A percentile compares a stretch with the other conserved stretches of the same genome.
phyloP scores from a whole-genome alignment of 768 basidiomycete genomes.

The Leccinum uliginosum region DNA sequence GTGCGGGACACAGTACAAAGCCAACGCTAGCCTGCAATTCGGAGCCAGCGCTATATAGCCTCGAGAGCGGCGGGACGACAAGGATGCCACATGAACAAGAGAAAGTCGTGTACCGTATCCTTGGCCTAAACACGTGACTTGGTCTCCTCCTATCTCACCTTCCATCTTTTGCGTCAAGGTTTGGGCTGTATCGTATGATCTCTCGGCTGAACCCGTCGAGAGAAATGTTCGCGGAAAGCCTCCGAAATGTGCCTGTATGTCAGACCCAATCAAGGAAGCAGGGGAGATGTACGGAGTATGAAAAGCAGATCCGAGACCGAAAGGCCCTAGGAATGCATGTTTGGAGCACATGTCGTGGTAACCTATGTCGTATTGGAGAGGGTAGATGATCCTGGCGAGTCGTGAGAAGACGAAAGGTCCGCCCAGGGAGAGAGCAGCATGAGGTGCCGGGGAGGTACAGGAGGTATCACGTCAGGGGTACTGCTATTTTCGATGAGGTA shows the following conservation, averaged over 20 bases:
- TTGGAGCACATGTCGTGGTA: slow-evolving; percentile 30
- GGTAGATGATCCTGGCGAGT: slow-evolving; percentile 36
- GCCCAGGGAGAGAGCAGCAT: slow-evolving; percentile 54
- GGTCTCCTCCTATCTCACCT: slow-evolving; percentile 41
- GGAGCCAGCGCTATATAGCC: slow-evolving; percentile 47
- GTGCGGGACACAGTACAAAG: background rate
- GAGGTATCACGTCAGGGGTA: slow-evolving; percentile 28
- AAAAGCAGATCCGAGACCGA: slow-evolving; percentile 42
- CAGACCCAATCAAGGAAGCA: slow-evolving; percentile 38
- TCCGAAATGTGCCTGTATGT: slow-evolving; percentile 39
- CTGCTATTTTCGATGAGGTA: slow-evolving; percentile 52
- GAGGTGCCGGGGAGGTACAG: slow-evolving; percentile 43
- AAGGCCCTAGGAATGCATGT: slow-evolving; percentile 43
- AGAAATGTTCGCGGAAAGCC: slow-evolving; percentile 62
- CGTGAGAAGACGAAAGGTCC: slow-evolving; percentile 42
- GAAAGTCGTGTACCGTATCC: slow-evolving; percentile 53
- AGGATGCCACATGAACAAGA: slow-evolving; percentile 47
- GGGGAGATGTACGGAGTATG: slow-evolving; percentile 58
- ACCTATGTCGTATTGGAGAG: slow-evolving; percentile 27
- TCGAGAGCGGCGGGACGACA: slow-evolving; percentile 46
- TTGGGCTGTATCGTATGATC: slow-evolving; percentile 49
- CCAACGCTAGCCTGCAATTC: background rate
- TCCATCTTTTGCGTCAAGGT: slow-evolving; percentile 47
- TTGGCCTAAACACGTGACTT: slow-evolving; percentile 45
- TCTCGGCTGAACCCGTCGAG: slow-evolving; percentile 52